Conservation (phyloP, 768 basidiomycete genomes). For the Calvatia gigantea region DNA sequence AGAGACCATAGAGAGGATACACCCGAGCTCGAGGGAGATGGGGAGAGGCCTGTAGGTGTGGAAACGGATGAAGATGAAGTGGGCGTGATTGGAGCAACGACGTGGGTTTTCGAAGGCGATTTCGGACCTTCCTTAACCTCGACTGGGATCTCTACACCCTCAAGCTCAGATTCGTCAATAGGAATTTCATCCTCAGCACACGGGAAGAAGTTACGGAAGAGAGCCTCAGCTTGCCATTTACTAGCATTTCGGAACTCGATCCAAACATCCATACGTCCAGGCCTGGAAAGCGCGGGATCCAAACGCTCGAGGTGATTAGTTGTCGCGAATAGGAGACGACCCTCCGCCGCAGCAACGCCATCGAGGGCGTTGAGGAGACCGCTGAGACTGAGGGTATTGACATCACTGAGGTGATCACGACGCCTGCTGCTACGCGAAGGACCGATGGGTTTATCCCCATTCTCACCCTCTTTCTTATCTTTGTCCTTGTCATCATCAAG, state of each 20-base stretch:
- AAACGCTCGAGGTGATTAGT: slow-evolving; percentile 91
- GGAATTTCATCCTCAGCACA: slow-evolving; percentile 46
- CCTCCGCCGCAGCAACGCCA: slow-evolving; percentile 84
- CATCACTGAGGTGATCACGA: slow-evolving; percentile 62
- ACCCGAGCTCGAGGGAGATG: neutral
- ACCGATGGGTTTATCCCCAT: slow-evolving; percentile 20
- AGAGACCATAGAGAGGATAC: slow-evolving; percentile 35
- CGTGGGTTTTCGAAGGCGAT: neutral
- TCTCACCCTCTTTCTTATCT: slow-evolving; percentile 29
- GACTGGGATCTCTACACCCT: slow-evolving; percentile 8
- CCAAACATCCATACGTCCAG: slow-evolving; percentile 92
- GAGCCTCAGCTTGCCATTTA: slow-evolving; percentile 79
- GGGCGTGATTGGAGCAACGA: slow-evolving; percentile 3
- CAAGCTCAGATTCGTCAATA: slow-evolving; percentile 16
- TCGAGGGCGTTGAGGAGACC: slow-evolving; percentile 84
- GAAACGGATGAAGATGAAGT: neutral
- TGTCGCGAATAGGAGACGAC: slow-evolving; percentile 84
- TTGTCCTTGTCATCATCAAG: slow-evolving; percentile 42
- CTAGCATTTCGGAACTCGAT: slow-evolving; percentile 87
- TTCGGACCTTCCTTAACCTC: slow-evolving; percentile 13
- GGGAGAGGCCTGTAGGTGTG: neutral
- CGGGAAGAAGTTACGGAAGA: slow-evolving; percentile 92
- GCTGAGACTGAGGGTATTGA: slow-evolving; percentile 78
- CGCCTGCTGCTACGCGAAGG: slow-evolving; percentile 37
- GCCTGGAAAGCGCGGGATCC: slow-evolving; percentile 88